Percentiles rank a stretch among this genome's conserved stretches.
Evolutionary conservation across 2,329 filamentous ascomycete species (phyloP).

Genomic region (Ophiostoma novo-ulmi): DNA sequence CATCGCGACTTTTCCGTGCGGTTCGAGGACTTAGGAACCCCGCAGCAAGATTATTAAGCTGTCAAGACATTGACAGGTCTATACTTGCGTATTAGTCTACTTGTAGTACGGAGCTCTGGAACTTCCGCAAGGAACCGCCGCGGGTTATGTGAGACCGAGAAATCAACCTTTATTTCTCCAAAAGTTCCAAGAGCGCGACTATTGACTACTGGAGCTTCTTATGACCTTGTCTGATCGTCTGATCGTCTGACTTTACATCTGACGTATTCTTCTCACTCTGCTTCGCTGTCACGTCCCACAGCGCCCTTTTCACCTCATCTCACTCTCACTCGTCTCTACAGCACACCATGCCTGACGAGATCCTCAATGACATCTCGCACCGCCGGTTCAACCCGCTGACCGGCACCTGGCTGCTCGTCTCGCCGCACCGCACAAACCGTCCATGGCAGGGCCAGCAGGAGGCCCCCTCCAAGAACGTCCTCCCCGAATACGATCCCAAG

Average conservation of each 20-base stretch:
- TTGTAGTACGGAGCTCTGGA: background rate
- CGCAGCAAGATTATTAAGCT: conserved; percentile 2
- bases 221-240: too few relatives aligned
- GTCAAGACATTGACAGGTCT: background rate
- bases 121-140: background rate
- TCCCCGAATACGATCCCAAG: conserved; percentile 78
- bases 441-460: conserved; percentile 95
- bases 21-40: background rate
- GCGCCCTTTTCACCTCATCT: background rate
- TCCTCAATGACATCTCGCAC: conserved; percentile 94
- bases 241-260: background rate
- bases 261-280: background rate
- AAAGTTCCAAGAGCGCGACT: too few relatives aligned
- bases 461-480: conserved; percentile 57
- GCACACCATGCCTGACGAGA: conserved; percentile 60
- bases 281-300: background rate
- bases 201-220: too few relatives aligned
- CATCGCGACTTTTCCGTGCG: conserved; percentile 1
- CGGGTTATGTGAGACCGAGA: background rate
- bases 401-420: conserved; percentile 88
- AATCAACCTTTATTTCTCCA: background rate
- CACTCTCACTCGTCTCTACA: background rate
- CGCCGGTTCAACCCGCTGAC: conserved; percentile 87
- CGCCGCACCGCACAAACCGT: conserved; percentile 90
- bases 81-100: background rate